Base-by-base conservation (phyloP, 345 rosid species). In the Psidium guajava region DNA sequence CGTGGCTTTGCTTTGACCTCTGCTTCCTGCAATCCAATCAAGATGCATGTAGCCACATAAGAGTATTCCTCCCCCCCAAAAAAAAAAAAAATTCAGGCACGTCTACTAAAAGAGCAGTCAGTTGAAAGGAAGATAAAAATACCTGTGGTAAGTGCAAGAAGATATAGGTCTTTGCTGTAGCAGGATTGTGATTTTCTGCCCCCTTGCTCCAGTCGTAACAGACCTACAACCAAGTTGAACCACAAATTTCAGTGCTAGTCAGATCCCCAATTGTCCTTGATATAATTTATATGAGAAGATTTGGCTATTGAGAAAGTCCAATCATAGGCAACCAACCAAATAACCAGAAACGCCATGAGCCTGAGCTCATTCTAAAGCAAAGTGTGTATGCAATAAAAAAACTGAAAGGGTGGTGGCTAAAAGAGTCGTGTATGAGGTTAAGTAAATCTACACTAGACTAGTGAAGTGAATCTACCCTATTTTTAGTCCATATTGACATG, bases 141-240 rank as follows among this genome's bases (percentile, higher is more conserved):
- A 94, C 97, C 95, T 91, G 94, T 21, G 94, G 94, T 61, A 91
- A 85, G 85, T 94, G 95, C 88, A 94, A 87, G 90, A 88, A 93
- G 56, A 94, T 93, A 85, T 88, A 81, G 52, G 85, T 84, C 88
- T 94, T 94, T 40, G 95, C 94, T 0, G 93, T 91, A 83, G 94
- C 89, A 32, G 97, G 97, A 89, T 94, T 94, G 88, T 94, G 95
- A 88, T 94, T 93, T 87, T 93, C 97, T 24, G 97, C 95, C 83
- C 95, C 94, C 85, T 97, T 97, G 83, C 98, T 91, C 99, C 98
- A 95, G 93, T 97, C 99, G 58, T 97, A 95, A 86, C 98, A 94
- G 22, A 92, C 92, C 99, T 97, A 53, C 9, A 86, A 42, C 82
- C 82, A 89, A 82, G 54, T 22, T 81, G 42, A 69, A 69, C 77